Evolutionary conservation across 164 flowering plant species (phyloP), one percentile per base, ranked within the genome.

Genomic region (Vitis rotundifolia): DNA sequence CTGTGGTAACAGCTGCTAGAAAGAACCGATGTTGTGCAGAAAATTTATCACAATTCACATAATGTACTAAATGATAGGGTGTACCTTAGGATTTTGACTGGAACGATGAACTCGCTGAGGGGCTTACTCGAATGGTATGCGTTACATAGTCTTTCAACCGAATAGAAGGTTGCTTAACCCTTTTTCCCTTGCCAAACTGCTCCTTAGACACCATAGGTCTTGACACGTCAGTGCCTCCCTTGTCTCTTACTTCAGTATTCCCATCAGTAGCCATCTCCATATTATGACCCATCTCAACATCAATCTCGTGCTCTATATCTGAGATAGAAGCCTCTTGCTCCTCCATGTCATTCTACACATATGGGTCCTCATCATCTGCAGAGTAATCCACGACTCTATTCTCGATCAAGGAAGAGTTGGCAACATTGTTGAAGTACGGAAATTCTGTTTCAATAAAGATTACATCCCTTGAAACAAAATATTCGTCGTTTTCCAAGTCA

Each of bases 31-130:
- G 47, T 47, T 14, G 19, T 22, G 14, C 1, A 62, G 28, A 62
- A 62, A 62, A 62, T 5, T 62, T 62, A 62, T 62, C 51, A 62
- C 65, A 62, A 31, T 12, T 62, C 51, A 62, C 19, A 47, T 62
- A 62, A 11, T 62, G 26, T 47, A 26, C 47, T 44, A 62, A 8
- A 47, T 1, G 52, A 47, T 62, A 62, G 22, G 65, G 22, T 3
- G 49, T 62, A 62, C 65, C 65, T 62, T 26, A 60, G 63, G 52
- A 50, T 50, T 12, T 50, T 12, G 1, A 50, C 12, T 50, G 2
- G 12, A 50, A 0, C 9, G 52, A 50, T 50, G 22, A 50, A 50
- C 52, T 8, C 52, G 12, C 2, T 12, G 52, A 50, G 1, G 2
- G 12, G 52, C 52, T 50, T 50, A 50, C 52, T 8, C 2, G 52